Evolutionary conservation across 2,329 filamentous ascomycete species (phyloP).

Genomic region (Bimuria novae-zelandiae): DNA sequence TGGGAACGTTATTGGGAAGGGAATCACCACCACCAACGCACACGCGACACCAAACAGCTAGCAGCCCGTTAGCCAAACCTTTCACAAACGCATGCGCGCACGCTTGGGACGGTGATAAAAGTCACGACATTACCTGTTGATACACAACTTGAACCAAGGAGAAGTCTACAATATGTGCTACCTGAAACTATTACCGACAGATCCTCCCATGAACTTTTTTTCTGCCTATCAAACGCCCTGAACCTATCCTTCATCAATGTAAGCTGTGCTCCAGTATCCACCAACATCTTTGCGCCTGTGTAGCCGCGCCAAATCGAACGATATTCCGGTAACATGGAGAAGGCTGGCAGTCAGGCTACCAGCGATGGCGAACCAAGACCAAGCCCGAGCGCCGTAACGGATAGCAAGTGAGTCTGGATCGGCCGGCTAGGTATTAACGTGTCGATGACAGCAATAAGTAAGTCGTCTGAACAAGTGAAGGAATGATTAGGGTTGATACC

Average conservation of each 20-base stretch:
- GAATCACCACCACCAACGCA: no score
- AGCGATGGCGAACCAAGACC: constrained; percentile 16
- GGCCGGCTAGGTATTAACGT: constrained; percentile 27
- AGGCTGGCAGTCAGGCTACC: constrained; percentile 14
- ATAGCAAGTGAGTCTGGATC: constrained; percentile 26
- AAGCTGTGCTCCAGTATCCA: constrained; percentile 31
- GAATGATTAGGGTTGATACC: constrained; percentile 4
- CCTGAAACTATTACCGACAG: constrained; percentile 31
- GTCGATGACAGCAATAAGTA: constrained; percentile 19
- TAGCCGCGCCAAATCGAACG: constrained; percentile 29
- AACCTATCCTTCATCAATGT: constrained; percentile 26
- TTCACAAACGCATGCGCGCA: background rate
- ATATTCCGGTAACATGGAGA: constrained; percentile 34
- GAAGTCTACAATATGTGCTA: constrained; percentile 30
- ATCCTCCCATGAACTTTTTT: constrained; percentile 25
- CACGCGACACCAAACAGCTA: no score
- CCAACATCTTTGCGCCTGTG: constrained; percentile 25
- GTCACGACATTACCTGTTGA: background rate
- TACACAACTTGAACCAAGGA: background rate
- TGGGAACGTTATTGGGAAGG: no score
- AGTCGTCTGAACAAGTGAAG: constrained; percentile 12
- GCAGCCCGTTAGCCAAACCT: no score
- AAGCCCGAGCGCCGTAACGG: constrained; percentile 16
- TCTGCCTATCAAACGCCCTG: constrained; percentile 20
- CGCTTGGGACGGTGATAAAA: background rate